Conservation (phyloP, 306 rosid species). For the Cotoneaster glaucophyllus region DNA sequence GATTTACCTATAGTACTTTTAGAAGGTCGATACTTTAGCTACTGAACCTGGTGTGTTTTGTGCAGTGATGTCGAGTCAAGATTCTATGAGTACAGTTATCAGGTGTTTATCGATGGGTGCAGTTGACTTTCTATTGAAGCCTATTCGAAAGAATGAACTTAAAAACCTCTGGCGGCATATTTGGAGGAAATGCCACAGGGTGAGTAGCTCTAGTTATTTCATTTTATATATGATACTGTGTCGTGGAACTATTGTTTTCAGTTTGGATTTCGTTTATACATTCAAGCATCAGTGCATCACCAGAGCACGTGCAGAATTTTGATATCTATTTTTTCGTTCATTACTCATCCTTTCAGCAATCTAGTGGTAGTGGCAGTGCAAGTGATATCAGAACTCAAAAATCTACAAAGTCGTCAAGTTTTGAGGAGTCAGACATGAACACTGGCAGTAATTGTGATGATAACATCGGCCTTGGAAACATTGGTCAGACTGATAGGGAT, state of each 20-base stretch:
- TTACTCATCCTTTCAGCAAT: constrained; percentile 25
- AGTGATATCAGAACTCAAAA: constrained; percentile 45
- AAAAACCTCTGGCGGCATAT: constrained; percentile 65
- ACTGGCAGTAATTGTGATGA: constrained; percentile 51
- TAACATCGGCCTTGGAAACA: constrained; percentile 41
- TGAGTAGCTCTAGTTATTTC: constrained; percentile 27
- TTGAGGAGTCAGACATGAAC: constrained; percentile 41
- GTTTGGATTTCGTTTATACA: too few species aligned
- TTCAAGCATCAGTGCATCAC: too few species aligned
- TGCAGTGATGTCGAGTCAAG: constrained; percentile 51
- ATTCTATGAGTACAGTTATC: constrained; percentile 48
- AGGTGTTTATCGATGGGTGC: constrained; percentile 58
- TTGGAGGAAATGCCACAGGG: constrained; percentile 59
- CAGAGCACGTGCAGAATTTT: too few species aligned
- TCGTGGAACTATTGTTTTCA: too few species aligned
- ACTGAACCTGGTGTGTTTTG: not conserved
- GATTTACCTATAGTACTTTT: not conserved
- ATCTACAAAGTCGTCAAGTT: constrained; percentile 32
- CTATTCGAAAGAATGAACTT: constrained; percentile 61
- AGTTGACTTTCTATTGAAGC: constrained; percentile 58
- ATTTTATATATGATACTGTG: not conserved
- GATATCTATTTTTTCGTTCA: not conserved
- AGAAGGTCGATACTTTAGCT: not conserved
- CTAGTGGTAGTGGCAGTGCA: constrained; percentile 62
- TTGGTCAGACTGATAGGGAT: constrained; percentile 28